Evolutionary conservation across 768 basidiomycete genomes (phyloP).

Genomic region (Lentinula aciculospora): DNA sequence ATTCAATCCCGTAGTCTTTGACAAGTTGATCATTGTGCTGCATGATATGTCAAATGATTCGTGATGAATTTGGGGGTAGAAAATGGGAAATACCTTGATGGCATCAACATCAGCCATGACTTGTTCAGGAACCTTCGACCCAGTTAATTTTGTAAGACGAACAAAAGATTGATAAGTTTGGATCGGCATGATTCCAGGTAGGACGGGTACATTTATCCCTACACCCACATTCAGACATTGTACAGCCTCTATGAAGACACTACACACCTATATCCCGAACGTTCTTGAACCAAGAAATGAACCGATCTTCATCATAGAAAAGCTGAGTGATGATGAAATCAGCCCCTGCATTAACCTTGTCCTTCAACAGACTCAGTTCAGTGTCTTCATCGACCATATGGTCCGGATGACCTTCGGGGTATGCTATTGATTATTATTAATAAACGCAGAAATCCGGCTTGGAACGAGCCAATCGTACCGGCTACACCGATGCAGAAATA

Average conservation of each 20-base stretch:
- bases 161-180: slow-evolving; percentile 94
- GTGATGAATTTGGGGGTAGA: background rate
- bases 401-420: slow-evolving; percentile 86
- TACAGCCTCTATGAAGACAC: background rate
- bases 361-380: slow-evolving; percentile 67
- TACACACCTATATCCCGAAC: slow-evolving; percentile 66
- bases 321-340: slow-evolving; percentile 95
- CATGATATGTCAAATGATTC: background rate
- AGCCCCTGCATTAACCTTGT: slow-evolving; percentile 91
- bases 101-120: slow-evolving; percentile 64
- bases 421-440: slow-evolving; percentile 43
- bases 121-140: slow-evolving; percentile 63
- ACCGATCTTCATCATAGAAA: slow-evolving; percentile 93
- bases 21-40: slow-evolving; percentile 92
- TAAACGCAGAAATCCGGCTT: background rate
- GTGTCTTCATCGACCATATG: slow-evolving; percentile 48
- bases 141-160: slow-evolving; percentile 86
- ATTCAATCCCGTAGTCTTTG: slow-evolving; percentile 88
- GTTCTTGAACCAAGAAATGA: slow-evolving; percentile 71
- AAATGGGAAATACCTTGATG: slow-evolving; percentile 56
- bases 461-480: slow-evolving; percentile 36
- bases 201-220: slow-evolving; percentile 89
- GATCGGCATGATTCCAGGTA: slow-evolving; percentile 97
- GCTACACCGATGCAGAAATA: slow-evolving; percentile 95
- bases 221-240: background rate